A percentile compares a stretch with the other conserved stretches of the same genome.
Evolutionary conservation across 768 basidiomycete species (phyloP).

Genomic region (Lactarius pseudohatsudake): DNA sequence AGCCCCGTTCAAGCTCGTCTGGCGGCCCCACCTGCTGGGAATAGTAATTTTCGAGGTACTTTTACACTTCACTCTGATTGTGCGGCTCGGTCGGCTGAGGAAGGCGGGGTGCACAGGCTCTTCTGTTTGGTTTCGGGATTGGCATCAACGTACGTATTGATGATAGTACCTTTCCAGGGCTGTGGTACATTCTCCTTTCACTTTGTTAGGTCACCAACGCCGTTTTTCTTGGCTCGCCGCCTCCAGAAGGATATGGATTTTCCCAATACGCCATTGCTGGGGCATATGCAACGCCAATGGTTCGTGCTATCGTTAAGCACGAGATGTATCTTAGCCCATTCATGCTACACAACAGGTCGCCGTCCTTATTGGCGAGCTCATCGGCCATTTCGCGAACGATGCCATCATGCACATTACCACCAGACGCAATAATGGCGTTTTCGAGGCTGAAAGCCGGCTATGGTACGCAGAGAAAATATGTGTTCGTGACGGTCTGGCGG

Average conservation of each 20-base stretch:
- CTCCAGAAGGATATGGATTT: constrained; percentile 54
- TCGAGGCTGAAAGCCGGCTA: constrained; percentile 56
- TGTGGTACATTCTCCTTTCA: background rate
- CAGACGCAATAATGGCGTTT: constrained; percentile 49
- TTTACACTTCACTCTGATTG: background rate
- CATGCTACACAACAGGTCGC: constrained; percentile 39
- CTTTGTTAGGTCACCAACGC: constrained; percentile 57
- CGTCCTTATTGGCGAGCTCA: constrained; percentile 50
- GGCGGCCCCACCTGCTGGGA: constrained; percentile 62
- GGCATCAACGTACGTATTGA: constrained; percentile 53
- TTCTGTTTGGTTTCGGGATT: constrained; percentile 63
- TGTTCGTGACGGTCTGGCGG: background rate
- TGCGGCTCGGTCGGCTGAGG: constrained; percentile 2
- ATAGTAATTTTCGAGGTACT: constrained; percentile 44
- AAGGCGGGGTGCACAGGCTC: constrained; percentile 38
- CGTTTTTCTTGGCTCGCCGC: constrained; percentile 58
- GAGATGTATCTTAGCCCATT: background rate
- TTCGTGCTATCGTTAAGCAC: constrained; percentile 31
- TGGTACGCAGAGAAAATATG: constrained; percentile 41
- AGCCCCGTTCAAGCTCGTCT: constrained; percentile 52
- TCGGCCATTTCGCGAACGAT: constrained; percentile 53
- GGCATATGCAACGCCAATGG: constrained; percentile 56
- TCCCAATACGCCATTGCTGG: constrained; percentile 51
- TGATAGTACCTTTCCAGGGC: background rate
- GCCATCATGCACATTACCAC: constrained; percentile 46